A percentile compares a stretch with the other conserved stretches of the same genome.
Conservation (phyloP, 73 alveolate species). For the Paramecium sonneborni region DNA sequence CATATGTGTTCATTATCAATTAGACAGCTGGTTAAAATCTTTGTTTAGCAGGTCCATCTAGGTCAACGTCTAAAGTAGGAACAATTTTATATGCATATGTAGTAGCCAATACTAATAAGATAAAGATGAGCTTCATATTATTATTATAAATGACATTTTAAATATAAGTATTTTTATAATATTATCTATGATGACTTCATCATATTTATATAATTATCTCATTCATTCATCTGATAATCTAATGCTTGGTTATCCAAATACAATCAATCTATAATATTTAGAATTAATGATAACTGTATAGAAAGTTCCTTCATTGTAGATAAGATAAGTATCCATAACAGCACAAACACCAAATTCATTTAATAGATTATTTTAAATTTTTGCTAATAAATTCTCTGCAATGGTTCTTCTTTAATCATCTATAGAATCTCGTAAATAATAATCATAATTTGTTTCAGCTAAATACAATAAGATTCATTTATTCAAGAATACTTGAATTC, state of each 20-base stretch:
- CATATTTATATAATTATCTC: not conserved
- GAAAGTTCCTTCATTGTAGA: slow-evolving; percentile 58
- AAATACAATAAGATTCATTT: too few species aligned
- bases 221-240: not conserved
- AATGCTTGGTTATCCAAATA: slow-evolving; percentile 42
- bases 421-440: slow-evolving; percentile 8
- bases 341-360: slow-evolving; percentile 51
- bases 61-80: not conserved
- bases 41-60: not conserved
- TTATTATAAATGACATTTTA: not conserved
- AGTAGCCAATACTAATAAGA: not conserved
- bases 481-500: not conserved
- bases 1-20: not conserved
- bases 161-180: not conserved
- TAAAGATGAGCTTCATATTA: not conserved
- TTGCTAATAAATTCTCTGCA: not conserved
- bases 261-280: slow-evolving; percentile 17
- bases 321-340: slow-evolving; percentile 51
- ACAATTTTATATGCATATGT: not conserved
- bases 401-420: slow-evolving; percentile 47
- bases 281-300: slow-evolving; percentile 26
- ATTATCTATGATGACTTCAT: slow-evolving; percentile 43
- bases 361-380: not conserved
- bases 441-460: slow-evolving; percentile 38
- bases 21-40: not conserved